A percentile compares a stretch with the other conserved stretches of the same genome.
These are phyloP conservation scores for Dioszegia aurantiaca DNA, from an alignment of 768 basidiomycete species.

Conservation along the genomic window DNA sequence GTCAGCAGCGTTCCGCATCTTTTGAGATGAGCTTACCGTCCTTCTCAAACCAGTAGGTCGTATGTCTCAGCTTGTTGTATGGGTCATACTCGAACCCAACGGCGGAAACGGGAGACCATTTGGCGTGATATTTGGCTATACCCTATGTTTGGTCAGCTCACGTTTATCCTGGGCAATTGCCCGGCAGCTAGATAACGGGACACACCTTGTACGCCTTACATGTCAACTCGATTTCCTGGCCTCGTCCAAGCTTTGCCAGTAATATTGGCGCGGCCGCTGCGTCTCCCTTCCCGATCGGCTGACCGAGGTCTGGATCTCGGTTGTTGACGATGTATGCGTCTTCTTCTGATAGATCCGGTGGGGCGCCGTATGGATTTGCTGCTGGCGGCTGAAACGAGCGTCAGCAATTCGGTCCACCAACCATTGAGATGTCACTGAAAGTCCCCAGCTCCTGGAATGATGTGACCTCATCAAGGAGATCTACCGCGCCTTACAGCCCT, in stretches of 20 bases:
- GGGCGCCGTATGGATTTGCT: constrained; percentile 36
- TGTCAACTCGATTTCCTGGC: constrained; percentile 78
- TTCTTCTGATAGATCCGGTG: constrained; percentile 38
- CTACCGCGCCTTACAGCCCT: no score
- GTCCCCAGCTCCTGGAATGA: no score
- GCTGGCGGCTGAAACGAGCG: constrained; percentile 23
- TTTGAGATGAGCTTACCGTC: constrained; percentile 37
- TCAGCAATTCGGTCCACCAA: constrained; percentile 3
- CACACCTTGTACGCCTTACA: constrained; percentile 93
- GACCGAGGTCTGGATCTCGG: constrained; percentile 70
- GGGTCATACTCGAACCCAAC: constrained; percentile 98
- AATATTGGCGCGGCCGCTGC: constrained; percentile 63
- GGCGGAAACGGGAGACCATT: constrained; percentile 96
- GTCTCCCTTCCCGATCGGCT: constrained; percentile 79
- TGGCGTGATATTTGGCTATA: constrained; percentile 96
- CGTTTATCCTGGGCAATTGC: background rate
- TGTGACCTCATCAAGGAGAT: no score
- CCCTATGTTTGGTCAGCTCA: constrained; percentile 60
- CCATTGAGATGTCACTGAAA: background rate
- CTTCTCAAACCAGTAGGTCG: constrained; percentile 85
- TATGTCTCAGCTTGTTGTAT: constrained; percentile 93
- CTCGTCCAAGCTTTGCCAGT: constrained; percentile 87
- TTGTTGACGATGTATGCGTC: constrained; percentile 71
- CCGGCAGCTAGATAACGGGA: background rate
- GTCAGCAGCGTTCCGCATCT: background rate